Evolutionary conservation across 495 filamentous ascomycete species (phyloP), one percentile per base, ranked within the genome.

Genomic region (Hypoxylon rickii): DNA sequence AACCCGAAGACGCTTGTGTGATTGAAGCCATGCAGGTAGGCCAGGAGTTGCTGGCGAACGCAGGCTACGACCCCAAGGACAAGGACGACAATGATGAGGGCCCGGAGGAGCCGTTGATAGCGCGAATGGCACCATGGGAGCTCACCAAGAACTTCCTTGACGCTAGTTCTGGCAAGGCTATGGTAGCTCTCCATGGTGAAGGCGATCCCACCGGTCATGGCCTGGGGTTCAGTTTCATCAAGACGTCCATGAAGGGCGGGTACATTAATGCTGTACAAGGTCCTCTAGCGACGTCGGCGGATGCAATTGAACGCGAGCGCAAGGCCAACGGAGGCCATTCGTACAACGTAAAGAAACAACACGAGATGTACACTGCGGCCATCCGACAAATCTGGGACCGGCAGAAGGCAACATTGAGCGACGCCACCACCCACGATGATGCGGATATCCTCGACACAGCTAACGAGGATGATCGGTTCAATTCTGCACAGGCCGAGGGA

Each of bases 11-110:
- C 58, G 86, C 97, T 2, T 97, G 92, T 72, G 72, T 96, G 29
- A 77, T 97, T 3, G 92, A 99, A 64, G 88, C 94, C 1, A 97
- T 97, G 94, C 93, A 97, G 71, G 88, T 96, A 41, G 94, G 94
- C 21, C 82, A 89, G 34, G 84, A 97, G 34, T 78, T 86, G 55
- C 89, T 97, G 19, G 86, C 84, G 59, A 88, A 88, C 64, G 81
- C 84, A 4, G 89, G 89, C 11, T 88, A 86, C 37, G 85, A 89
- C 16, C 81, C 86, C 39, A 86, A 86, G 44, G 77, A 76, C 7
- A 6, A 69, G 24, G 71, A 78, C 8, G 82, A 86, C 24, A 78
- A 80, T 12, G 84, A 90, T 11, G 75, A 68, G 12, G 67, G 46
- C 55, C 80, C 90, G n/a, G 91, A 96, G 51, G 85, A 95, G 66